These are phyloP conservation scores for Penicillium desertorum DNA, from an alignment of 495 filamentous ascomycete genomes.

Conservation along the genomic window DNA sequence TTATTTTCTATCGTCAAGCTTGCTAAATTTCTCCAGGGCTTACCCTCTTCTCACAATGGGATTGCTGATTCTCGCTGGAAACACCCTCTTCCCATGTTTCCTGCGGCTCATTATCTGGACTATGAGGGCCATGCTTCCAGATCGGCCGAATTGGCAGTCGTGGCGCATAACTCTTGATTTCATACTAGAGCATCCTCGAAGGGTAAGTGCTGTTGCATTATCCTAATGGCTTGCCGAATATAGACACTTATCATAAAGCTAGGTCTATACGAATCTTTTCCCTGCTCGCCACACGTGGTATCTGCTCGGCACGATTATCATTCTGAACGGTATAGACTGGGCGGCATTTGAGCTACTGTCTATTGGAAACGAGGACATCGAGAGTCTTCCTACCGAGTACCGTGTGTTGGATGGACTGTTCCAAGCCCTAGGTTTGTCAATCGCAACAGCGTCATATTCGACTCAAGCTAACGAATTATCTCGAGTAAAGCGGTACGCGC, in stretches of 20 bases:
- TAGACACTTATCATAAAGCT: constrained; percentile 1
- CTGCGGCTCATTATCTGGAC: constrained; percentile 74
- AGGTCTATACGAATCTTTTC: constrained; percentile 77
- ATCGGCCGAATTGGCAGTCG: constrained; percentile 43
- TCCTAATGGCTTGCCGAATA: neutral
- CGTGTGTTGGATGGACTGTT: constrained; percentile 78
- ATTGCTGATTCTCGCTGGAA: constrained; percentile 78
- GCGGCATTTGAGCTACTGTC: constrained; percentile 76
- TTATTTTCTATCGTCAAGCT: neutral
- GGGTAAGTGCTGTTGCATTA: constrained; percentile 41
- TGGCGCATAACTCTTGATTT: constrained; percentile 70
- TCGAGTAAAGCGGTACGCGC: constrained; percentile 61
- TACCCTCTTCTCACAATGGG: constrained; percentile 78
- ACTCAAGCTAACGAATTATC: constrained; percentile 11
- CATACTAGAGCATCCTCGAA: constrained; percentile 74
- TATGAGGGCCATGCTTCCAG: constrained; percentile 49
- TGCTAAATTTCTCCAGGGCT: constrained; percentile 26
- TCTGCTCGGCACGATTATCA: constrained; percentile 67
- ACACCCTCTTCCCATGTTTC: constrained; percentile 78
- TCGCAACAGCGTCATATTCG: neutral
- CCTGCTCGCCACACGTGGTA: constrained; percentile 77
- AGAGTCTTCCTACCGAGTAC: constrained; percentile 53
- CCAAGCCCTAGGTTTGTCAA: constrained; percentile 59
- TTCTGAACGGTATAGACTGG: constrained; percentile 82
- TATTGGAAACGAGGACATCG: constrained; percentile 65